phyloP scores from a whole-genome alignment of 108 stramenopile genomes.

The Stephanodiscus minutulus region DNA sequence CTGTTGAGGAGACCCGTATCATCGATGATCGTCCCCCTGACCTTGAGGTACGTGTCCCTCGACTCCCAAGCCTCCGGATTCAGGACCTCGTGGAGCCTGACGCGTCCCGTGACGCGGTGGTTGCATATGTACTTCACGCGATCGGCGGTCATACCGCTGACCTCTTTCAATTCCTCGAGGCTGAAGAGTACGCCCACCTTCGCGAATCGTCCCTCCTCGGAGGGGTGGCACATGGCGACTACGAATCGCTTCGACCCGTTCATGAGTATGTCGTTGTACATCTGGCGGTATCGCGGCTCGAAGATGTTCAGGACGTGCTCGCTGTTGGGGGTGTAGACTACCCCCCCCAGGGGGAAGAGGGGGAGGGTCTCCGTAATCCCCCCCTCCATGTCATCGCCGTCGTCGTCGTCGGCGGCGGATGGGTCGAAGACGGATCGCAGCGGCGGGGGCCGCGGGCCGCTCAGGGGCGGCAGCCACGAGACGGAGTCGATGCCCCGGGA shows the following conservation, averaged over 20 bases:
- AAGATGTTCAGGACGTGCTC: slow-evolving; percentile 89
- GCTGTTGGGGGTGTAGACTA: slow-evolving; percentile 89
- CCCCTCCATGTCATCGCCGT: slow-evolving; percentile 1
- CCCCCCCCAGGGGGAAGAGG: slow-evolving; percentile 82
- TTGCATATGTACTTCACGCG: slow-evolving; percentile 90
- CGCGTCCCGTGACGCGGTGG: slow-evolving; percentile 81
- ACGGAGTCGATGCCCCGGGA: slow-evolving; percentile 75
- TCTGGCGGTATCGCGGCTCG: slow-evolving; percentile 89
- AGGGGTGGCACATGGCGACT: slow-evolving; percentile 76
- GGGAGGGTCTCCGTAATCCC: slow-evolving; percentile 61
- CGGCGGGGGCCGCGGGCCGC: slow-evolving; percentile 27
- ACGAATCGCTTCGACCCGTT: slow-evolving; percentile 86
- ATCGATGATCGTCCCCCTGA: slow-evolving; percentile 73
- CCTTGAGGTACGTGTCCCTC: slow-evolving; percentile 77
- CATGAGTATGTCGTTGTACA: slow-evolving; percentile 91
- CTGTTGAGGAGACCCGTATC: slow-evolving; percentile 53
- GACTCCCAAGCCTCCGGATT: slow-evolving; percentile 79
- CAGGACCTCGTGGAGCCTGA: slow-evolving; percentile 67
- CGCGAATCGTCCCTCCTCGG: slow-evolving; percentile 76
- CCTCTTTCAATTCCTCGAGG: slow-evolving; percentile 85
- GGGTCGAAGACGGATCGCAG: slow-evolving; percentile 40
- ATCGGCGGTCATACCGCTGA: slow-evolving; percentile 79
- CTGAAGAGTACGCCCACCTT: slow-evolving; percentile 79
- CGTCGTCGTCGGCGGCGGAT: slow-evolving; percentile 1
- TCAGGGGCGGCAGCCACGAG: slow-evolving; percentile 77